Conservation (phyloP, 1,284 basidiomycete genomes). For the Irpex lacteus region DNA sequence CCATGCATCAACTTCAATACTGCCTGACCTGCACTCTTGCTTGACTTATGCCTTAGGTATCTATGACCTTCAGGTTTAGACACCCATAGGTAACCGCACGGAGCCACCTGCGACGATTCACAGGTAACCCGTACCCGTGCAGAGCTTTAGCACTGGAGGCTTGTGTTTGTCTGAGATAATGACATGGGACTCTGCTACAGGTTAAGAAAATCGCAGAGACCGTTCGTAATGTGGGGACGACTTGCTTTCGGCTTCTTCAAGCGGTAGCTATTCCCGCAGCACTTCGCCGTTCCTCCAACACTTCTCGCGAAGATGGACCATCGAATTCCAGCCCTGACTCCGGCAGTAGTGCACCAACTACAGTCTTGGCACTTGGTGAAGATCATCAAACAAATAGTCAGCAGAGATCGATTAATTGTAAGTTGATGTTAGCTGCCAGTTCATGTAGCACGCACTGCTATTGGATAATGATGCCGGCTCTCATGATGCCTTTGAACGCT, state of each 20-base stretch:
- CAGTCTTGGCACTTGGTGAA: not conserved
- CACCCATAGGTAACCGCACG: not conserved
- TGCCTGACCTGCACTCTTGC: not conserved
- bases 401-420: not conserved
- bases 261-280: not conserved
- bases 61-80: not conserved
- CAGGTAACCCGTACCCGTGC: not conserved
- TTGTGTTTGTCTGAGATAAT: not conserved
- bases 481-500: conserved; percentile 7
- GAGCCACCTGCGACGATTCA: not conserved
- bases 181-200: not conserved
- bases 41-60: not conserved
- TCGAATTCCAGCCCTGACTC: not conserved
- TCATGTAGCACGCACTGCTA: not conserved
- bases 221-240: not conserved
- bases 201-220: not conserved
- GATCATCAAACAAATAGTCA: not conserved
- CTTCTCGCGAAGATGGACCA: not conserved
- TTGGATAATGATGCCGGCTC: conserved; percentile 20
- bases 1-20: not conserved
- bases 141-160: not conserved
- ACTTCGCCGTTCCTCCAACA: no score
- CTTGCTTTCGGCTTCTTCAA: not conserved
- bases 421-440: not conserved
- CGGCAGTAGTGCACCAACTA: not conserved